Conservation (phyloP, 306 rosid genomes). For the Castanospermum australe region DNA sequence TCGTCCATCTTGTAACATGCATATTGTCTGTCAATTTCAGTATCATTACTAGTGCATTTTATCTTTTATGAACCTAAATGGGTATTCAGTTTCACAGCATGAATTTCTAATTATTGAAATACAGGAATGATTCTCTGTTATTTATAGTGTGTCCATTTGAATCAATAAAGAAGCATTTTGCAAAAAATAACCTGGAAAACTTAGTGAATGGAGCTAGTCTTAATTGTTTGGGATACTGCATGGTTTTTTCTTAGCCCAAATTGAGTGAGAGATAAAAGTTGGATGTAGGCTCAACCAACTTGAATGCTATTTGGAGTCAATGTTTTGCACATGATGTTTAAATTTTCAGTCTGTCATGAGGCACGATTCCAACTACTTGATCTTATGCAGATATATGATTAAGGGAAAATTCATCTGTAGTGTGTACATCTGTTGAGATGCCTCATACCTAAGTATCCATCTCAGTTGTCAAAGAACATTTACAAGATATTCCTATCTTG, state of each 20-base stretch:
- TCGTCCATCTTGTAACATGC: background rate
- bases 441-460: background rate
- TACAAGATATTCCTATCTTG: background rate
- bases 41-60: background rate
- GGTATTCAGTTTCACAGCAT: background rate
- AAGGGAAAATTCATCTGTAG: background rate
- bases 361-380: background rate
- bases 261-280: background rate
- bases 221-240: background rate
- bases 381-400: background rate
- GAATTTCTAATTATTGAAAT: background rate
- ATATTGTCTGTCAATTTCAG: background rate
- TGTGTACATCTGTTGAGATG: background rate
- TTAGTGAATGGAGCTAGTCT: background rate
- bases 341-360: background rate
- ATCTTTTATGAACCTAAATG: background rate
- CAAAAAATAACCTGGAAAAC: background rate
- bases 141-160: background rate
- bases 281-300: background rate
- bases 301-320: background rate
- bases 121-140: background rate
- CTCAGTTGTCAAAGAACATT: background rate
- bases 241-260: background rate
- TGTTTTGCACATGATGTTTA: background rate
- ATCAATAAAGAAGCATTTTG: background rate